phyloP scores from a whole-genome alignment of 495 filamentous ascomycete genomes.

The Penicillium malachiteum region DNA sequence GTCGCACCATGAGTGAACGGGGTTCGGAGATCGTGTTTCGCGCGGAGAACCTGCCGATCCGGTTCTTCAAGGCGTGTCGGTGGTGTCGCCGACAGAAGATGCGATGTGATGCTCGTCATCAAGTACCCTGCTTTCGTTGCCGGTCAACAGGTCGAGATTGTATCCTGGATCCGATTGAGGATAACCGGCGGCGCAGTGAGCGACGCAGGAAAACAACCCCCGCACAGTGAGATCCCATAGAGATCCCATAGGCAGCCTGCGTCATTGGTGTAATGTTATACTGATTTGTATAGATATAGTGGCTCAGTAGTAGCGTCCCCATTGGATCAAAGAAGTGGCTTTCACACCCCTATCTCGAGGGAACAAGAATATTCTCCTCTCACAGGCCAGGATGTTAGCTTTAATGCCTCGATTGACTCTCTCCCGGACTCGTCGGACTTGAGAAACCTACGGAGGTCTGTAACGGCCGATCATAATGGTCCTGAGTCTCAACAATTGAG shows the following conservation, averaged over 20 bases:
- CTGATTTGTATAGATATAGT: conserved; percentile 19
- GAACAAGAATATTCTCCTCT: conserved; percentile 35
- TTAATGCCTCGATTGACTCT: conserved; percentile 31
- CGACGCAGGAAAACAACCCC: conserved; percentile 30
- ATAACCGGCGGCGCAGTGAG: conserved; percentile 27
- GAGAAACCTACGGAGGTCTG: conserved; percentile 23
- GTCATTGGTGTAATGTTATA: neutral
- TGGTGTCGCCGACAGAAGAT: conserved; percentile 45
- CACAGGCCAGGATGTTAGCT: conserved; percentile 20
- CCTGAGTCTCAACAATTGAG: conserved; percentile 41
- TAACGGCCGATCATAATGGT: conserved; percentile 27
- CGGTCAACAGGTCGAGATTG: conserved; percentile 39
- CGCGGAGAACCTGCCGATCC: conserved; percentile 35
- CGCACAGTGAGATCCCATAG: conserved; percentile 15
- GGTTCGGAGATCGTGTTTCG: conserved; percentile 35
- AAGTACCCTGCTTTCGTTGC: conserved; percentile 43
- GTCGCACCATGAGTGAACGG: conserved; percentile 28
- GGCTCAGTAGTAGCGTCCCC: conserved; percentile 25
- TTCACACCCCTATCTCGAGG: conserved; percentile 28
- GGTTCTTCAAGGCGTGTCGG: conserved; percentile 45
- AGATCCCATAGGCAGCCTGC: neutral
- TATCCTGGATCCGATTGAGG: conserved; percentile 40
- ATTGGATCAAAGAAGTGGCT: conserved; percentile 25
- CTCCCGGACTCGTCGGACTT: conserved; percentile 23
- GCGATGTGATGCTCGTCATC: conserved; percentile 44